Base-by-base conservation (phyloP, 2,329 filamentous ascomycete species). In the Aspergillus japonicus region DNA sequence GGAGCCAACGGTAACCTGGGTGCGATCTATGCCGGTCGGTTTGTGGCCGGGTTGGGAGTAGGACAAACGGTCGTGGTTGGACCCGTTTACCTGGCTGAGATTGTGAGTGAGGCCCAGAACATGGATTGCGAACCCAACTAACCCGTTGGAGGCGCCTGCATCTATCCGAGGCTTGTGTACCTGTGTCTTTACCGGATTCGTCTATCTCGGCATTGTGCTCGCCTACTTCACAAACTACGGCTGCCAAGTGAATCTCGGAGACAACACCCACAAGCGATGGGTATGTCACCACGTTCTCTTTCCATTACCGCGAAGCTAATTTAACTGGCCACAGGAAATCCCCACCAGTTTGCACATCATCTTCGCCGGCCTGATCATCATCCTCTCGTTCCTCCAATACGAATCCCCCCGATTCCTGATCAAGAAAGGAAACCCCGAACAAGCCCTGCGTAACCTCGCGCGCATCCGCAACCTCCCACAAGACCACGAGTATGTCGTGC, bases 311-410 rank as follows among this genome's bases (percentile, higher is more conserved):
- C 21, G 21, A 21, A 21, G 21, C 21, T 21, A 21, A 10, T 14
- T 48, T 48, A 16, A 57, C 57, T 10, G 2, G 5, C 8, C 31
- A 12, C 47, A 76, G 75, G 65, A 71, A 48, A 83, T 91, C 0
- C 90, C 90, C 0, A 91, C 89, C 47, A 87, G 86, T 65, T 79
- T 93, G 59, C 90, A 94, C 71, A 80, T 94, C 73, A 92, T 92
- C 69, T 92, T 93, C 69, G 87, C 89, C 2, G 84, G 84, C 4
- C 75, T 93, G 61, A 91, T 92, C 70, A 84, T 90, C 69, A 67
- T 85, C 58, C 80, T 92, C 14, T 89, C 86, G 11, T 88, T 90
- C 71, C 83, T 89, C 66, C 84, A 89, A 63, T 81, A 81, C 58
- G 89, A 92, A 72, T 90, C 88, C 0, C 89, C 89, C 0, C 86